Base-by-base conservation (phyloP, 2,329 filamentous ascomycete species). In the Ophiostoma montium region DNA sequence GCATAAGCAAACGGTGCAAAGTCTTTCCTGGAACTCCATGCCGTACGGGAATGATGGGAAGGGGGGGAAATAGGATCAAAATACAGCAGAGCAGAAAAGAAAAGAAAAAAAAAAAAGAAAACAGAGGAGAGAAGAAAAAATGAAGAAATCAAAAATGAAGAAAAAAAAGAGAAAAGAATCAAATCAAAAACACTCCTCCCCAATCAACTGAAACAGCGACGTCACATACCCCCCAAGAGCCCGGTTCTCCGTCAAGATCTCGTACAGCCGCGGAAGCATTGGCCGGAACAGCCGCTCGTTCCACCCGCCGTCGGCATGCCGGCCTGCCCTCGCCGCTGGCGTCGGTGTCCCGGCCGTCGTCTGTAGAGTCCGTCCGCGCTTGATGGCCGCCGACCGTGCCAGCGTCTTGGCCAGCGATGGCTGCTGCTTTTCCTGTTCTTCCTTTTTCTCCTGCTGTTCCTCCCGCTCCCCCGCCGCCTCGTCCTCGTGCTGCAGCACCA, bases 191-290 rank as follows among this genome's bases (percentile, higher is more conserved):
- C 32, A n/a, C 27, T 31, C 39, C 15, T 42, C 39, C 13, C 39
- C 39, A 30, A 42, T 42, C 39, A 65, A 47, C 58, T 64, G 59
- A 23, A 65, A 58, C 31, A 66, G 51, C 16, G 58, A 61, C 16
- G 58, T 55, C 31, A 66, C 54, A 48, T 65, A 60, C 32, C 59
- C 57, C 41, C 61, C 76, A 65, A 83, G 61, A 50, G 72, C 69
- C 61, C 69, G 70, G 56, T 87, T 87, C 61, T 86, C 78, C 31
- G 80, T 75, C 66, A 85, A 73, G 39, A 86, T 74, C 62, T 82
- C 82, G 59, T 77, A 84, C 18, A 86, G 64, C 33, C 79, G 75
- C 11, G 75, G 70, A 60, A 79, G 69, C 48, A 83, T 71, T 0
- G 80, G 77, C 42, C 78, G 73, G 64, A 87, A 87, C 27, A 86